A percentile compares a stretch with the other conserved stretches of the same genome.
Conservation (phyloP, 768 basidiomycete species). For the Auriscalpium orientale region DNA sequence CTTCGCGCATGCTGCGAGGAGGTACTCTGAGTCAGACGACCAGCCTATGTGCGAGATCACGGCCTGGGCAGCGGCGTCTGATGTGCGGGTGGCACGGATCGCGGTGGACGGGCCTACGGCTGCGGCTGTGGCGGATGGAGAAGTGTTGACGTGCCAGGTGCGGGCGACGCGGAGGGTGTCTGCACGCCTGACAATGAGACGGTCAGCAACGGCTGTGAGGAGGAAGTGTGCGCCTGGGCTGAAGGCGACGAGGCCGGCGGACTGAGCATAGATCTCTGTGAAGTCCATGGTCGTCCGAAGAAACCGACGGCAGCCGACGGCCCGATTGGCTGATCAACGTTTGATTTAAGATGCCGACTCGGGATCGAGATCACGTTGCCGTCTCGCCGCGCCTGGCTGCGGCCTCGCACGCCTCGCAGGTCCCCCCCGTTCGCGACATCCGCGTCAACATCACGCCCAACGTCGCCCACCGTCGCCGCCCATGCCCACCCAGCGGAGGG, state of each 20-base stretch:
- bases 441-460: too few species aligned
- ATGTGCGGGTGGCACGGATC: conserved; percentile 19
- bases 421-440: too few species aligned
- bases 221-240: conserved; percentile 86
- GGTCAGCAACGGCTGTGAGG: conserved; percentile 69
- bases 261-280: conserved; percentile 77
- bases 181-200: conserved; percentile 76
- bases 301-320: not conserved
- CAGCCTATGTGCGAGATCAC: conserved; percentile 74
- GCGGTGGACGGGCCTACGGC: conserved; percentile 16
- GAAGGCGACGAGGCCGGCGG: conserved; percentile 60
- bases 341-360: too few species aligned
- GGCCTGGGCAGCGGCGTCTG: conserved; percentile 23
- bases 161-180: conserved; percentile 78
- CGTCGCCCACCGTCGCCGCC: too few species aligned
- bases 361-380: too few species aligned
- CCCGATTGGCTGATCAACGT: too few species aligned
- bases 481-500: too few species aligned
- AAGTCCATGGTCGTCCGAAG: conserved; percentile 55
- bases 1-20: conserved; percentile 75
- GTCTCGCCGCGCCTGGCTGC: too few species aligned
- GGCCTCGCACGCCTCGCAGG: too few species aligned
- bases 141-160: conserved; percentile 63
- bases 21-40: conserved; percentile 84
- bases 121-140: conserved; percentile 39